Percentiles rank a stretch among this genome's conserved stretches.
These are phyloP conservation scores for Chrysochromulina tobinii DNA, from an alignment of 78 protist species.

Conservation along the genomic window DNA sequence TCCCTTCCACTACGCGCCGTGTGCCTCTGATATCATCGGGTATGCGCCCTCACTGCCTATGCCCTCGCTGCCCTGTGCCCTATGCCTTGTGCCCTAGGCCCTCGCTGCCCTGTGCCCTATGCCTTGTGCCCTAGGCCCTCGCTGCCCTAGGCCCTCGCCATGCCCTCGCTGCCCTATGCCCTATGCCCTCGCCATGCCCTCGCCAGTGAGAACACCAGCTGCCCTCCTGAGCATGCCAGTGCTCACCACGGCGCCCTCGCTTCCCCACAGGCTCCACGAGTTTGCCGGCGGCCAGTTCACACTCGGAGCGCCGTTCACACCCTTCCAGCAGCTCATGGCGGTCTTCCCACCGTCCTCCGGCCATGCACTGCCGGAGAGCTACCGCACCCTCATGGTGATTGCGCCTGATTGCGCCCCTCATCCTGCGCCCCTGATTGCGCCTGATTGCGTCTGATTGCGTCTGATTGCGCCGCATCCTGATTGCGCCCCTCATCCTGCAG, in stretches of 20 bases:
- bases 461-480: no score
- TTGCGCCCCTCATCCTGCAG: not conserved
- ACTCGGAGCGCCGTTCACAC: conserved; percentile 74
- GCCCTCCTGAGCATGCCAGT: no score
- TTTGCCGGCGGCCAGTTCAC: not conserved
- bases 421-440: no score
- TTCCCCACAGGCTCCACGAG: not conserved
- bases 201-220: no score
- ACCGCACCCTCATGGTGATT: no score
- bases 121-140: not conserved
- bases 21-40: conserved; percentile 67
- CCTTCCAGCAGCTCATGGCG: conserved; percentile 95
- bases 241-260: no score
- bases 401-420: no score
- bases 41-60: no score
- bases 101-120: not conserved
- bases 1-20: conserved; percentile 97
- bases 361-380: conserved; percentile 70
- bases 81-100: not conserved
- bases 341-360: conserved; percentile 83
- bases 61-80: not conserved
- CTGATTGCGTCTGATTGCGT: no score
- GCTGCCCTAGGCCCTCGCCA: no score
- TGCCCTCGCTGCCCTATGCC: no score
- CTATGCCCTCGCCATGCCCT: no score